Percentiles rank a stretch among this genome's conserved stretches.
phyloP scores from a whole-genome alignment of 2,329 filamentous ascomycete species.

The Apiospora aurea region DNA sequence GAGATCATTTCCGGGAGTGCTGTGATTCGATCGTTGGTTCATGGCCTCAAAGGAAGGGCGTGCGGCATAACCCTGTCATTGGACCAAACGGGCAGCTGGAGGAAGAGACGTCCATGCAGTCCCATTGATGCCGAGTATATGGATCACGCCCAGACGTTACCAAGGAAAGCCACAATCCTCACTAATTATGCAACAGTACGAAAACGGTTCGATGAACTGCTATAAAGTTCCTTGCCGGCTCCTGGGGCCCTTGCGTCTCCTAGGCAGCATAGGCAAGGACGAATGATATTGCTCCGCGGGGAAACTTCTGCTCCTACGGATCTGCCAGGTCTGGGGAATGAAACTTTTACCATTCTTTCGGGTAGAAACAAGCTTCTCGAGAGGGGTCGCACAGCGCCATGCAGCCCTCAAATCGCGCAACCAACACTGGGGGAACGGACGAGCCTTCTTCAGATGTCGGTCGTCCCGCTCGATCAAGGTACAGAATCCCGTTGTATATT shows the following conservation, averaged over 20 bases:
- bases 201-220: neutral
- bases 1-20: neutral
- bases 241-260: neutral
- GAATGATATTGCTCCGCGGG: neutral
- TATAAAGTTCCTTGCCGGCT: neutral
- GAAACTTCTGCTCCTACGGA: neutral
- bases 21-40: conserved; percentile 4
- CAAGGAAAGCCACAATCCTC: neutral
- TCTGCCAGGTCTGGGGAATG: neutral
- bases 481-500: neutral
- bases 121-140: neutral
- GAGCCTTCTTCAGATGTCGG: neutral
- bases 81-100: neutral
- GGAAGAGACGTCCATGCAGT: neutral
- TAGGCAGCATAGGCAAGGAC: neutral
- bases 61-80: neutral
- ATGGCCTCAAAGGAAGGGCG: neutral
- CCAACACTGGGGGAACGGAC: neutral
- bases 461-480: no score
- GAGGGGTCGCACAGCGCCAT: neutral
- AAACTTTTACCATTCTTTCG: neutral
- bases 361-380: neutral
- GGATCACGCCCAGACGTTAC: neutral
- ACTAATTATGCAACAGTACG: neutral
- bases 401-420: neutral